These are phyloP conservation scores for Luvunga scandens DNA, from an alignment of 345 rosid genomes.

Conservation along the genomic window DNA sequence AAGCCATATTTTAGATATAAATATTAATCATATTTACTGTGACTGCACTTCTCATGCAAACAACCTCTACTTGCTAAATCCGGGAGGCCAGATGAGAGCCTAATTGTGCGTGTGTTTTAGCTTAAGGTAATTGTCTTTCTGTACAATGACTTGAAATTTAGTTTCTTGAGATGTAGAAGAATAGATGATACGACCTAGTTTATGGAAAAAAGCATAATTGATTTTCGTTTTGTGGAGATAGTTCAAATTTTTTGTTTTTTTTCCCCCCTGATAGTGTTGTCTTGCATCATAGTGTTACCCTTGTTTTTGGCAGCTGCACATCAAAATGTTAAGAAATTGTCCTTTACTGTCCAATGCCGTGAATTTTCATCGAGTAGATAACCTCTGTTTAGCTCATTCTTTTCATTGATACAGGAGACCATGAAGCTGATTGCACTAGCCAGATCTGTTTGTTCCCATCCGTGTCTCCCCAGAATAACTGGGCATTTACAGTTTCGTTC, in stretches of 20 bases:
- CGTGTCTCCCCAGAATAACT: slow-evolving; percentile 17
- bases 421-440: slow-evolving; percentile 36
- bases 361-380: not conserved
- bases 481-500: slow-evolving; percentile 43
- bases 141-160: not conserved
- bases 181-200: not conserved
- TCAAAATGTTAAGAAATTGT: not conserved
- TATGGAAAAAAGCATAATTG: not conserved
- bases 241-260: too few relatives aligned
- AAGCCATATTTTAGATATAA: too few relatives aligned
- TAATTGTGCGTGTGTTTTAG: too few relatives aligned
- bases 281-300: too few relatives aligned
- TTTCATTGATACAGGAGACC: slow-evolving; percentile 2
- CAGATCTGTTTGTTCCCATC: slow-evolving; percentile 14
- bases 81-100: too few relatives aligned
- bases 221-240: not conserved
- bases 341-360: not conserved
- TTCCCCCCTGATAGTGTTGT: too few relatives aligned
- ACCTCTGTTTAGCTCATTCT: not conserved
- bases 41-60: too few relatives aligned
- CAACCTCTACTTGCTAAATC: too few relatives aligned
- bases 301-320: not conserved
- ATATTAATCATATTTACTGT: too few relatives aligned
- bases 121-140: not conserved
- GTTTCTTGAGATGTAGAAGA: not conserved